These are phyloP conservation scores for Pseudogymnoascus sp. DNA, from an alignment of 2,329 filamentous ascomycete genomes.

Conservation along the genomic window DNA sequence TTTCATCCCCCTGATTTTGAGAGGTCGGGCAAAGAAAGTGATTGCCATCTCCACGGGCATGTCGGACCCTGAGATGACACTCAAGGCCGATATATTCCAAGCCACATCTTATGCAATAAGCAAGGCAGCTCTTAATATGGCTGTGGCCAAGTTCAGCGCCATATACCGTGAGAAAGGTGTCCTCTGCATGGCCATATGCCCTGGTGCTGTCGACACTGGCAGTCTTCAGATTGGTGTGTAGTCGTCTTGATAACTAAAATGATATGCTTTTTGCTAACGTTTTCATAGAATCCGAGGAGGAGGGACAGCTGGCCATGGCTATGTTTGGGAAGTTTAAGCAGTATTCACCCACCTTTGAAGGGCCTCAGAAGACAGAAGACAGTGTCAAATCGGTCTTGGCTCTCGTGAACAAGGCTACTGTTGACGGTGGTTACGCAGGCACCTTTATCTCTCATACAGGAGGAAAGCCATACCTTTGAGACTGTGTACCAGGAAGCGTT, in stretches of 20 bases:
- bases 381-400: slow-evolving; percentile 20
- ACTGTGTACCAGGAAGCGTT: slow-evolving; percentile 13
- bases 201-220: slow-evolving; percentile 44
- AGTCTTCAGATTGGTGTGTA: slow-evolving; percentile 23
- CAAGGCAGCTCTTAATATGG: slow-evolving; percentile 49
- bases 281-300: slow-evolving; percentile 17
- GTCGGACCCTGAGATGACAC: slow-evolving; percentile 41
- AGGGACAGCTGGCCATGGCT: slow-evolving; percentile 23
- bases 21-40: slow-evolving; percentile 47
- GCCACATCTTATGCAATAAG: slow-evolving; percentile 40
- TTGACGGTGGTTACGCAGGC: slow-evolving; percentile 20
- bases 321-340: slow-evolving; percentile 21
- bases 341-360: slow-evolving; percentile 27
- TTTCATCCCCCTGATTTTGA: slow-evolving; percentile 47
- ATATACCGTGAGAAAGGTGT: slow-evolving; percentile 45
- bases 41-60: slow-evolving; percentile 43
- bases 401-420: slow-evolving; percentile 26
- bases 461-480: slow-evolving; percentile 17
- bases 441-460: slow-evolving; percentile 20
- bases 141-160: slow-evolving; percentile 47
- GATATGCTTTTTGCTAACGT: slow-evolving; percentile 16
- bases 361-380: slow-evolving; percentile 23
- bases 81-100: slow-evolving; percentile 33
- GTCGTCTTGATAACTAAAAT: slow-evolving; percentile 15
- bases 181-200: slow-evolving; percentile 46